These are phyloP conservation scores for Platanthera zijinensis DNA, from an alignment of 106 monocot species.

Conservation along the genomic window DNA sequence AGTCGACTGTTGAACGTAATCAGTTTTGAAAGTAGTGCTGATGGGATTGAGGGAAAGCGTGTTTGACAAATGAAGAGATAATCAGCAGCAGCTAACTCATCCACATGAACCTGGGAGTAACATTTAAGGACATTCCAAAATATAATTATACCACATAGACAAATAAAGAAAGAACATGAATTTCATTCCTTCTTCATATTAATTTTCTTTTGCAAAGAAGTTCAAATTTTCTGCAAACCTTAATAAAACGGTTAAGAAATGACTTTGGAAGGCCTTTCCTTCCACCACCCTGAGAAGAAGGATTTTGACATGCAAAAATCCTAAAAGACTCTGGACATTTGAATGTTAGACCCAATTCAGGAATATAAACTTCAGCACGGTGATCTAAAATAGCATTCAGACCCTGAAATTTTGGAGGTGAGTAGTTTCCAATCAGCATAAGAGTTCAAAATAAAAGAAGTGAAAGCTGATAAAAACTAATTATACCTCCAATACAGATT, in stretches of 20 bases:
- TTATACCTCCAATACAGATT: slow-evolving; percentile 79
- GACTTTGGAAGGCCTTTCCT: slow-evolving; percentile 97
- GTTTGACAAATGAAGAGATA: slow-evolving; percentile 80
- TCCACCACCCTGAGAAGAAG: slow-evolving; percentile 88
- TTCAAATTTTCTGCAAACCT: slow-evolving; percentile 28
- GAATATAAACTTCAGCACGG: slow-evolving; percentile 91
- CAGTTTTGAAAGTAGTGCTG: slow-evolving; percentile 43
- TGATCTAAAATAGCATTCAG: slow-evolving; percentile 95
- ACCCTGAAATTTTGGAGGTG: slow-evolving; percentile 38
- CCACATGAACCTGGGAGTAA: slow-evolving; percentile 68
- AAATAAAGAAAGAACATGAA: background rate
- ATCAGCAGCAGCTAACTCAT: slow-evolving; percentile 71
- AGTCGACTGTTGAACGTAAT: slow-evolving; percentile 68
- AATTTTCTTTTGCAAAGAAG: background rate
- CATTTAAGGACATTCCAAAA: background rate
- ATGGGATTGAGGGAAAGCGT: slow-evolving; percentile 49
- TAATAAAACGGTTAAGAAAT: slow-evolving; percentile 91
- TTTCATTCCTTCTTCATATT: background rate
- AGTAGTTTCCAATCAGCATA: background rate
- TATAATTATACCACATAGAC: background rate
- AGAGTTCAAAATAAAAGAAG: background rate
- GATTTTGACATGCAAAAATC: slow-evolving; percentile 99
- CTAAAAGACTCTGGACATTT: slow-evolving; percentile 78
- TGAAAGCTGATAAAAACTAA: background rate
- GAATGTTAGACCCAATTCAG: slow-evolving; percentile 61